Evolutionary conservation across 2,329 filamentous ascomycete species (phyloP).

Genomic region (Trichoderma simmonsii): DNA sequence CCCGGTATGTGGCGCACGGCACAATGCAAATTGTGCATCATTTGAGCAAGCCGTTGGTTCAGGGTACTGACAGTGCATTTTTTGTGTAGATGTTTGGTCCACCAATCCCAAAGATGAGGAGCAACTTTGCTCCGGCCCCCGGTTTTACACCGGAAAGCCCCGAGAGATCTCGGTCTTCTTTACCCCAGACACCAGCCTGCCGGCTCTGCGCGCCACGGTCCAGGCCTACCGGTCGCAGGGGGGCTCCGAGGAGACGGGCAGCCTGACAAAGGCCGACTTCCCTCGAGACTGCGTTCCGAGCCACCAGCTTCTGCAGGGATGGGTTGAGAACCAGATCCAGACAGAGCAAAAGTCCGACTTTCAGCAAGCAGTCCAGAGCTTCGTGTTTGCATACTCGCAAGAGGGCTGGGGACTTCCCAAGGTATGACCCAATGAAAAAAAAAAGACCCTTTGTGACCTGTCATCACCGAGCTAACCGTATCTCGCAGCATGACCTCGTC

Average conservation of each 20-base stretch:
- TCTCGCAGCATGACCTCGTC: conserved; percentile 40
- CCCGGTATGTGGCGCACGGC: conserved; percentile 33
- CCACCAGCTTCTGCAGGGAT: conserved; percentile 34
- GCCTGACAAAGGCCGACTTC: conserved; percentile 36
- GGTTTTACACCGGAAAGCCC: conserved; percentile 37
- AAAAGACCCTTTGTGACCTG: background rate
- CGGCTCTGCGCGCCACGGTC: conserved; percentile 38
- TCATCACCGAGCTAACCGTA: conserved; percentile 21
- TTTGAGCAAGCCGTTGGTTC: background rate
- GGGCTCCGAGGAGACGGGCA: conserved; percentile 29
- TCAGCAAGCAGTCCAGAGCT: conserved; percentile 35
- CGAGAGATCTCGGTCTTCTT: conserved; percentile 38
- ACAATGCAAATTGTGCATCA: conserved; percentile 8
- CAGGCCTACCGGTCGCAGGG: conserved; percentile 37
- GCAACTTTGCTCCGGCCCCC: conserved; percentile 33
- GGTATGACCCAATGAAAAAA: conserved; percentile 28
- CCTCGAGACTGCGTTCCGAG: conserved; percentile 37
- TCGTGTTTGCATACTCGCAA: conserved; percentile 37
- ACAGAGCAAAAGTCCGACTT: conserved; percentile 34
- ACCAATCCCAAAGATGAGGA: conserved; percentile 34
- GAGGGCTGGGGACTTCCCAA: conserved; percentile 38
- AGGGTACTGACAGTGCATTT: conserved; percentile 24
- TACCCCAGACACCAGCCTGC: conserved; percentile 35
- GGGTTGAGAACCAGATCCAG: conserved; percentile 39
- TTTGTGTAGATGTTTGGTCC: conserved; percentile 37